Evolutionary conservation across 1,284 basidiomycete genomes (phyloP), one percentile per base, ranked within the genome.

Genomic region (Sanghuangporus baumii): DNA sequence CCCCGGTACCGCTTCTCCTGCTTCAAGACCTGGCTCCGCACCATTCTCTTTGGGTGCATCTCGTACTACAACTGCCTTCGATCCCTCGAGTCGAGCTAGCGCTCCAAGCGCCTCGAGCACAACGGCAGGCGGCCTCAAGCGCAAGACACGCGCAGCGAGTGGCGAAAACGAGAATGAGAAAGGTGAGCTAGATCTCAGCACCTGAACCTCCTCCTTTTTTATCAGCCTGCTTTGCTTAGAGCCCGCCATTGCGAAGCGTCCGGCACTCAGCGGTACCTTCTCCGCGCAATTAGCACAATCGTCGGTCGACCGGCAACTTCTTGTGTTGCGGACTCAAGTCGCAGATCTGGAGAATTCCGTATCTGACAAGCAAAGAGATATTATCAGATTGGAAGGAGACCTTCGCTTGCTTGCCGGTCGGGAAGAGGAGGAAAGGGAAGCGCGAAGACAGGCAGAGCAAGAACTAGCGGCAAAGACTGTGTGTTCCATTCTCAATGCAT

Each of bases 311-410:
- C 55, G 51, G 23, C 60, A 65, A 54, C 57, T 65, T 11, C 46
- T 62, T 16, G 55, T 34, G 16, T 61, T 57, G 3, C 64, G 62
- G 40, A 23, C 50, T 26, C 50, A 65, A 37, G 26, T 63, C 18
- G 59, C 64, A 11, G 57, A 54, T 20, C 57, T 62, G 20, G 51
- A 65, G 34, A 65, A 63, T 41, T 34, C 50, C 9, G 23, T 65
- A 20, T 36, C 57, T 16, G 52, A 62, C 11, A 59, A 54, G 37
- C 36, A 65, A 31, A 57, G 51, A 8, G 55, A 55, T 6, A 41
- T 62, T 11, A 57, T 62, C 16, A 23, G 64, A 9, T 31, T 65
- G 3, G 64, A 65, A 54, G 60, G 61, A 1, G 64, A 65, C 43
- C 50, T 61, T 8, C 56, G 61, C 12, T 36, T 65, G n/a, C 23